Conservation (phyloP, 208 protist species). For the Sergeia podlipaevii region DNA sequence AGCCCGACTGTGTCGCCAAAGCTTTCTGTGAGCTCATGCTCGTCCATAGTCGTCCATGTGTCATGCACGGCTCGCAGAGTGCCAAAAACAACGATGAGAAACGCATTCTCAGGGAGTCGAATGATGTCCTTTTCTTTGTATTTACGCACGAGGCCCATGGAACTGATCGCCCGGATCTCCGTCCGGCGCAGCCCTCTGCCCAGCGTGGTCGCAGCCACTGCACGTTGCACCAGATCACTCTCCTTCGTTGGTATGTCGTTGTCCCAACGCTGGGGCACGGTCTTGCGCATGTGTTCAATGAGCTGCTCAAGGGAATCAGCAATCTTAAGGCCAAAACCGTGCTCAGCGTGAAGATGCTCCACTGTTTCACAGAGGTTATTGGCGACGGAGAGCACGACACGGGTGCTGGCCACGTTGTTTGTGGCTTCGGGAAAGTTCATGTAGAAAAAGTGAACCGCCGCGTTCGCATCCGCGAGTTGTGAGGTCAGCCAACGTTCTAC, state of each 20-base stretch:
- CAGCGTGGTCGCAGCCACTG: constrained; percentile 56
- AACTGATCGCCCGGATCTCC: constrained; percentile 57
- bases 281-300: constrained; percentile 35
- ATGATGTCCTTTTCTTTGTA: constrained; percentile 63
- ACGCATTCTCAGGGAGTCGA: constrained; percentile 51
- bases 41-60: constrained; percentile 57
- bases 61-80: constrained; percentile 52
- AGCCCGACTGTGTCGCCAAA: constrained; percentile 71
- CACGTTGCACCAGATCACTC: constrained; percentile 55
- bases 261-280: constrained; percentile 47
- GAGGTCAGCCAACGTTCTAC: constrained; percentile 53
- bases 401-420: constrained; percentile 64
- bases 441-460: constrained; percentile 74
- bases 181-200: constrained; percentile 44
- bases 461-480: constrained; percentile 41
- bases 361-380: constrained; percentile 40
- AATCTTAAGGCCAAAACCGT: constrained; percentile 48
- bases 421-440: constrained; percentile 58
- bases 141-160: constrained; percentile 62
- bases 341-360: constrained; percentile 33
- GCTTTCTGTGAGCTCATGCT: constrained; percentile 44
- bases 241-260: constrained; percentile 37
- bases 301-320: constrained; percentile 29
- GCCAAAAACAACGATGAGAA: constrained; percentile 75
- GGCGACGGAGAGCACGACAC: constrained; percentile 52